Percentiles rank a stretch among this genome's conserved stretches.
These are phyloP conservation scores for Ascochyta rabiei DNA, from an alignment of 2,329 filamentous ascomycete genomes.

Conservation along the genomic window DNA sequence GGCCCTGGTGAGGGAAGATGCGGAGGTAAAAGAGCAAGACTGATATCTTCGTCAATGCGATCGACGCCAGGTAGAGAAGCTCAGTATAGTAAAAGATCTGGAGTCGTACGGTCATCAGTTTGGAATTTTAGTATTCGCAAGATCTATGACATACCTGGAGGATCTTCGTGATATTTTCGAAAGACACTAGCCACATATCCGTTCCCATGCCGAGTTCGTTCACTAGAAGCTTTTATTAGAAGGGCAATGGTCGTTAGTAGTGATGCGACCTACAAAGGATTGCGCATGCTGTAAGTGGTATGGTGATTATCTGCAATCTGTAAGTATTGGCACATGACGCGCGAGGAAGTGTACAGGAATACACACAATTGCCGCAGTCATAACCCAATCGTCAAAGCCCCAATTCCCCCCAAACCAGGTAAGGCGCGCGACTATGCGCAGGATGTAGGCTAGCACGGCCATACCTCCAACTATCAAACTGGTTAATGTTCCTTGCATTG, in stretches of 20 bases:
- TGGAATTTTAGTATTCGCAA: no score
- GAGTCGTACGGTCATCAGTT: no score
- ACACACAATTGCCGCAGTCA: slow-evolving; percentile 29
- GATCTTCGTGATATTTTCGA: slow-evolving; percentile 54
- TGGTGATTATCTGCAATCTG: not conserved
- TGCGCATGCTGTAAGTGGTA: slow-evolving; percentile 3
- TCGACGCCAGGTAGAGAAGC: no score
- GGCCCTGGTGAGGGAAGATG: slow-evolving; percentile 31
- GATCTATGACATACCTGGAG: slow-evolving; percentile 34
- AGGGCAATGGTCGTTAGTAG: no score
- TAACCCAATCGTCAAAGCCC: slow-evolving; percentile 50
- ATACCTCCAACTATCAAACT: slow-evolving; percentile 44
- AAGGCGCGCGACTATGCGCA: slow-evolving; percentile 46
- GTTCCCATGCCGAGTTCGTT: slow-evolving; percentile 54
- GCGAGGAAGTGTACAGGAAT: slow-evolving; percentile 1
- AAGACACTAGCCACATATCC: slow-evolving; percentile 58
- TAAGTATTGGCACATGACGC: not conserved
- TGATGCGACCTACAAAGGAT: not conserved
- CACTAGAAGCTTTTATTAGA: not conserved
- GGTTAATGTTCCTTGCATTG: slow-evolving; percentile 44
- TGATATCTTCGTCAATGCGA: slow-evolving; percentile 19
- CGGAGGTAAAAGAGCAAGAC: slow-evolving; percentile 41
- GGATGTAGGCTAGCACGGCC: slow-evolving; percentile 41
- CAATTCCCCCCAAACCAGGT: slow-evolving; percentile 45
- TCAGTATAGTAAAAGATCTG: no score